Evolutionary conservation across 257 asterid species (phyloP), one percentile per base, ranked within the genome.

Genomic region (Lavandula angustifolia): DNA sequence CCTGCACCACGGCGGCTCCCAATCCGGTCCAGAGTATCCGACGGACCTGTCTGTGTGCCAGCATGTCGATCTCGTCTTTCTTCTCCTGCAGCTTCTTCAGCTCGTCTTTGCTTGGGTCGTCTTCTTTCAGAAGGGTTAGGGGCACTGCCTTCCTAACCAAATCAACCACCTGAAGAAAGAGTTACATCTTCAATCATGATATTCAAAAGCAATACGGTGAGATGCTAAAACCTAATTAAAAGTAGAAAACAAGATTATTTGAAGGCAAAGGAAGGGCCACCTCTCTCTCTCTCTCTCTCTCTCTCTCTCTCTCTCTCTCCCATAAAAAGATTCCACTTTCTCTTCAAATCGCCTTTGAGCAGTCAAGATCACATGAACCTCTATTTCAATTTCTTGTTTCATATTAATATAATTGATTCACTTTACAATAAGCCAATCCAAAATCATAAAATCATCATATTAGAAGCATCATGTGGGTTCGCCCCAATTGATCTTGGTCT

Each of bases 11-110:
- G 9, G 87, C 60, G 43, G 81, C 59, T 10, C 88, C 95, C 71
- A 92, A 72, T 16, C 98, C 96, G 1, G 70, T 79, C 94, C 92
- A 92, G 49, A 92, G 51, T 50, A 92, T 82, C 50, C 95, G 85
- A 7, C 95, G 90, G 11, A 92, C 96, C 74, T 88, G 95, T 79
- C 76, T 88, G 73, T 83, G 95, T 4, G 98, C 98, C 60, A 80
- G 76, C 74, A 44, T 69, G 7, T 88, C 95, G 0, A 88, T 85
- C 64, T 81, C 87, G 12, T 88, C 82, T 76, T 80, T 88, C 77
- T 70, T 77, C 64, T 78, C 77, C 55, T 79, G 90, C 72, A 92
- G 85, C 64, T 59, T 73, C 81, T 72, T 76, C 62, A 86, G 80
- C 82, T 92, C 96, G 8, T 68, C 85, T 56, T 76, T 82, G 54